These are phyloP conservation scores for Abrus precatorius DNA, from an alignment of 306 rosid genomes.

Conservation along the genomic window DNA sequence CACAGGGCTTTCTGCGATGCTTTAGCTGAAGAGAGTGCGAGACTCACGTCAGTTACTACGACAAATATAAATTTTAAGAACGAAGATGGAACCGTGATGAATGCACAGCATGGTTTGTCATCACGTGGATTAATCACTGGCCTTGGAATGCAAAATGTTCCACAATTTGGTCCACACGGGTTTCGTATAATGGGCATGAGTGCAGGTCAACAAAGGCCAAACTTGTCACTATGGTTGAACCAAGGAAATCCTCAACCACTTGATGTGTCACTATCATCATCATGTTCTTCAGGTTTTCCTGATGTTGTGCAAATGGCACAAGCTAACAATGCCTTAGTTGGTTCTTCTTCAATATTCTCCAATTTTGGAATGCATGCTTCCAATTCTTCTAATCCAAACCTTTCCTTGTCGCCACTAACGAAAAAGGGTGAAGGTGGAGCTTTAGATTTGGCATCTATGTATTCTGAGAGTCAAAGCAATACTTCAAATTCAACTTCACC, in stretches of 20 bases:
- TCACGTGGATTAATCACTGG: constrained; percentile 39
- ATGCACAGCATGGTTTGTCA: constrained; percentile 47
- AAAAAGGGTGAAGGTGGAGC: constrained; percentile 52
- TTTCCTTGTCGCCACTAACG: constrained; percentile 52
- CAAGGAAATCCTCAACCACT: constrained; percentile 55
- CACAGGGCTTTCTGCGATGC: constrained; percentile 97
- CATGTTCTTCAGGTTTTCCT: constrained; percentile 49
- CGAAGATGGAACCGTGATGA: constrained; percentile 50
- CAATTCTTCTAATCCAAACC: constrained; percentile 52
- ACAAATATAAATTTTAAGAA: constrained; percentile 67
- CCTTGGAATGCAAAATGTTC: constrained; percentile 32
- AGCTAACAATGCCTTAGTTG: constrained; percentile 51
- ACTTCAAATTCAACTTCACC: constrained; percentile 54
- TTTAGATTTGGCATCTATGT: constrained; percentile 38
- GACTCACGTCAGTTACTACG: constrained; percentile 60
- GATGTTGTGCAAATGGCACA: constrained; percentile 60
- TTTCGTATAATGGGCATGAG: constrained; percentile 35
- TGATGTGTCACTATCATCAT: constrained; percentile 46
- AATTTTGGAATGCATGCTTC: constrained; percentile 51
- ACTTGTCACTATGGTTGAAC: constrained; percentile 73
- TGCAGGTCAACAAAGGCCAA: constrained; percentile 55
- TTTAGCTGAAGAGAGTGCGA: constrained; percentile 84
- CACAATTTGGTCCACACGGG: constrained; percentile 53
- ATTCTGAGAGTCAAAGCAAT: constrained; percentile 36
- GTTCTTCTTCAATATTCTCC: constrained; percentile 55